Evolutionary conservation across 2,329 filamentous ascomycete species (phyloP), one percentile per base, ranked within the genome.

Genomic region (Botryotinia calthae): DNA sequence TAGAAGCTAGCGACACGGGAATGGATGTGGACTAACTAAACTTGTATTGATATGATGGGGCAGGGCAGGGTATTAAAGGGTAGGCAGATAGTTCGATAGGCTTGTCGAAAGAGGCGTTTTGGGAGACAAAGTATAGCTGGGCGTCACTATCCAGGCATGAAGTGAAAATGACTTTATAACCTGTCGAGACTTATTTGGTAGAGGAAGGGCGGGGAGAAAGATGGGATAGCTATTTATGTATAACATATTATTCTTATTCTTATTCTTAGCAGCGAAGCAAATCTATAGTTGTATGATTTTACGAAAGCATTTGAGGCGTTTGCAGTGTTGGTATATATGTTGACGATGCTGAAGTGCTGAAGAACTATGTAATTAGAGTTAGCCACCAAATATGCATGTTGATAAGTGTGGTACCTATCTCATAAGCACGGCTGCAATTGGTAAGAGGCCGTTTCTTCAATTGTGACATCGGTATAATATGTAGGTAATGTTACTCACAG

Each of bases 21-120:
- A 80, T 80, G 78, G 79, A 80, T 44, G 72, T 80, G 37, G 79
- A 79, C 71, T 80, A 76, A 28, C 42, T 46, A 6, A 28, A 58
- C 16, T 64, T 72, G 62, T 59, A 72, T 61, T 68, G 54, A 44
- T 67, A 72, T 54, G n/a, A 9, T 18, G 31, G n/a, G 59, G 59
- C 4, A 40, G 59, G 67, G 59, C 4, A 70, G 42, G 70, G 70
- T 62, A 34, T 68, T 44, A 37, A 44, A 61, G 12, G 67, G 28
- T 25, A 70, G 62, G 42, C 40, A 42, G n/a, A 71, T n/a, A 37
- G 31, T 46, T 71, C 46, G 61, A 71, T 66, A 65, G 59, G 70
- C 61, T 71, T 56, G 34, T 71, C 70, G 59, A 66, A 66, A 65
- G 22, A 40, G 70, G 70, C 59, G 70, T 54, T 64, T 66, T 54